phyloP scores from a whole-genome alignment of 768 basidiomycete species.

The Rhodosporidiobolus odoratus region DNA sequence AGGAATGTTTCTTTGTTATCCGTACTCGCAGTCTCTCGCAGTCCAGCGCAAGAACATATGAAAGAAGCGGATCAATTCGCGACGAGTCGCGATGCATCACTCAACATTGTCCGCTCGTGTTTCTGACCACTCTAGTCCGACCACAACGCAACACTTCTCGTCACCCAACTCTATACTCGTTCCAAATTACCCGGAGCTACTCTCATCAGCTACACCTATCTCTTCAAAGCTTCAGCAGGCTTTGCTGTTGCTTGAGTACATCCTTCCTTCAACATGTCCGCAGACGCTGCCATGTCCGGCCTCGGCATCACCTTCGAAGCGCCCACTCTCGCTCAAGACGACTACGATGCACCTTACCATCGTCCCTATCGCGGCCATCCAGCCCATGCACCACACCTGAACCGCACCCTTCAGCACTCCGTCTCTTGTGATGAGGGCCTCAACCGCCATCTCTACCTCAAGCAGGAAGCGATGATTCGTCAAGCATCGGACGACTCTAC shows the following conservation, averaged over 20 bases:
- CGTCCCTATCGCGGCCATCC: neutral
- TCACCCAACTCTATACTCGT: too few species aligned
- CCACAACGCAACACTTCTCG: too few species aligned
- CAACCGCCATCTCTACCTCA: neutral
- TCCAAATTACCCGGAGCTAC: too few species aligned
- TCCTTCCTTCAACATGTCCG: conserved; percentile 10
- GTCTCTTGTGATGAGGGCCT: conserved; percentile 32
- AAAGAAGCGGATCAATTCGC: too few species aligned
- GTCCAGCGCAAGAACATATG: too few species aligned
- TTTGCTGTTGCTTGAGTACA: neutral
- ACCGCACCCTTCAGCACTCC: conserved; percentile 15
- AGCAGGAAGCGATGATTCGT: conserved; percentile 1
- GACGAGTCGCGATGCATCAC: too few species aligned
- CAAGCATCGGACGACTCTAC: conserved; percentile 8
- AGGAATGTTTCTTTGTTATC: too few species aligned
- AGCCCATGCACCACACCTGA: neutral
- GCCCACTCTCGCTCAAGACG: neutral
- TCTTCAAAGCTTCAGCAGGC: neutral
- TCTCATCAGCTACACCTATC: neutral
- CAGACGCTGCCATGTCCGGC: conserved; percentile 14
- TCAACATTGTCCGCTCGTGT: too few species aligned
- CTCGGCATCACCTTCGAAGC: conserved; percentile 33
- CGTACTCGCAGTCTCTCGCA: too few species aligned
- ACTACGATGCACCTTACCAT: neutral
- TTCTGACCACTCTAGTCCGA: too few species aligned